A percentile compares a stretch with the other conserved stretches of the same genome.
Evolutionary conservation across 2,329 filamentous ascomycete species (phyloP).

Genomic region (Calonectria crousiana): DNA sequence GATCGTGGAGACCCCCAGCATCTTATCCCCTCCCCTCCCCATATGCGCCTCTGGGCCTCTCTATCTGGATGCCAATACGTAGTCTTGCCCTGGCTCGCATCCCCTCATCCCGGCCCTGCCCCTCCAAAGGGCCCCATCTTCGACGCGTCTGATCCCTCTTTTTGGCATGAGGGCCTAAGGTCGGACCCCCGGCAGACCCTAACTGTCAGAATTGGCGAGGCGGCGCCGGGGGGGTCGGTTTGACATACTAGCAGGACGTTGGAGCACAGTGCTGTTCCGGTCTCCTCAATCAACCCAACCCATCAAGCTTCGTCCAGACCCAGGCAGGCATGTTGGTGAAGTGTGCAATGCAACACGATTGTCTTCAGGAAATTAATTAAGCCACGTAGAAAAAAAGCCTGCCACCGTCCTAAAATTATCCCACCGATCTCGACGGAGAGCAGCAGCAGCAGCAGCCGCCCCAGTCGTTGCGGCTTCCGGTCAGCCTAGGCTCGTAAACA

Average conservation of each 20-base stretch:
- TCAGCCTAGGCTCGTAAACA: conserved; percentile 25
- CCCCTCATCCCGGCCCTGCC: background rate
- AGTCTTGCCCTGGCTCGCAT: background rate
- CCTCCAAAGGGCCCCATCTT: conserved; percentile 6
- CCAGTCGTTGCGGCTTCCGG: conserved; percentile 32
- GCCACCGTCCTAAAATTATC: conserved; percentile 29
- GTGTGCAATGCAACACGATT: conserved; percentile 40
- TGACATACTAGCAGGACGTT: conserved; percentile 21
- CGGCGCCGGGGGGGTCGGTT: conserved; percentile 6
- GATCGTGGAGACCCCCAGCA: conserved; percentile 31
- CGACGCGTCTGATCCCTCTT: conserved; percentile 13
- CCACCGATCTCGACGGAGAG: conserved; percentile 31
- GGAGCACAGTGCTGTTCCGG: background rate
- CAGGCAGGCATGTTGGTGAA: conserved; percentile 21
- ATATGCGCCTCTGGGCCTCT: conserved; percentile 14
- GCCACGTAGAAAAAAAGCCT: conserved; percentile 32
- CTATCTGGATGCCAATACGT: conserved; percentile 9
- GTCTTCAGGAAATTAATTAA: conserved; percentile 36
- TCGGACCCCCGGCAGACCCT: conserved; percentile 8
- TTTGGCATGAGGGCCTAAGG: conserved; percentile 15
- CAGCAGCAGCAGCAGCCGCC: conserved; percentile 24
- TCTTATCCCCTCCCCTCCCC: conserved; percentile 15
- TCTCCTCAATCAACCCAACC: conserved; percentile 16
- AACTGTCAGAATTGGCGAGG: conserved; percentile 23
- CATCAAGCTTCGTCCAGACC: conserved; percentile 19